Base-by-base conservation (phyloP, 345 rosid species). In the Ceriops decandra region DNA sequence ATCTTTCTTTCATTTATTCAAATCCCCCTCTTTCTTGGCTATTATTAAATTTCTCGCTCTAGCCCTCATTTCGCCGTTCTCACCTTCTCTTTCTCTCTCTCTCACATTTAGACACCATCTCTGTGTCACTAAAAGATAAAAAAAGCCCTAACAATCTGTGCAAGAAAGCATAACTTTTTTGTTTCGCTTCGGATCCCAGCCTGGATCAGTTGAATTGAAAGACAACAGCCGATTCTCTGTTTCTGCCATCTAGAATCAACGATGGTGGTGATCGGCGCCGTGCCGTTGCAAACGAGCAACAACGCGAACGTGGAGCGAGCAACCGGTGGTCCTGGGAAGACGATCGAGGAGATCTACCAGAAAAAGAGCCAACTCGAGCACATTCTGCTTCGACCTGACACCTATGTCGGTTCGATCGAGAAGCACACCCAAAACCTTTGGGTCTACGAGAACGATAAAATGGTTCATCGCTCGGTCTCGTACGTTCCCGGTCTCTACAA, bases 321-420 rank as follows among this genome's bases (percentile, higher is more conserved):
- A 1, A 30, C 49, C 58, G 2, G n/a, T 5, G 63, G 66, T 6
- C 42, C 68, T 22, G 24, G 31, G 52, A 95, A 88, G 81, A 90
- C 96, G 8, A 90, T 95, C 11, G 98, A 95, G 64, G 88, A 95
- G 69, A 86, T 84, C 74, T 95, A 95, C 87, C 99, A 95, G 88
- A 95, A 95, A 85, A 95, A 95, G 71, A 73, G 88, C n/a, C 99
- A 95, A 86, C 87, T 95, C 1, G 99, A 95, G 77, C 99, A 95
- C 80, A 95, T 95, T 76, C 82, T 95, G 42, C 97, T 92, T 72
- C 96, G 99, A 17, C 98, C 99, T 0, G 99, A 95, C 77, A 92
- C 98, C 47, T 95, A 95, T 83, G 81, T 95, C 72, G 99, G 99
- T 28, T 95, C 99, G 15, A 84, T 92, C 65, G 99, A 95, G 85